A percentile compares a stretch with the other conserved stretches of the same genome.
These are phyloP conservation scores for Ceratopteris richardii DNA, from an alignment of 75 land plant species.

Conservation along the genomic window DNA sequence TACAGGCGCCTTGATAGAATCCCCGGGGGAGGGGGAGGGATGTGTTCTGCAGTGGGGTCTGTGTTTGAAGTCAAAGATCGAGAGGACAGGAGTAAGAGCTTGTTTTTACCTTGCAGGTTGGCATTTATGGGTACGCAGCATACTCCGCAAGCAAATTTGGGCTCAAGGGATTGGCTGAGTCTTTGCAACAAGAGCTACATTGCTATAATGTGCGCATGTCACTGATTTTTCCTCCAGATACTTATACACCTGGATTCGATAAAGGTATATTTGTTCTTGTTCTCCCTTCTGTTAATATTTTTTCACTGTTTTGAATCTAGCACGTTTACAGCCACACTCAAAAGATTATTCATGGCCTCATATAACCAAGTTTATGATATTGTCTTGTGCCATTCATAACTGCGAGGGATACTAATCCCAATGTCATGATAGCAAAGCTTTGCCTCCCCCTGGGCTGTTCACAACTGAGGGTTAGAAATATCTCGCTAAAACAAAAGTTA, in stretches of 20 bases:
- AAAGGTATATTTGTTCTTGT: conserved; percentile 45
- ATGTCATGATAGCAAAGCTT: no score
- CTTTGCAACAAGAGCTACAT: conserved; percentile 74
- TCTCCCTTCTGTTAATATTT: neutral
- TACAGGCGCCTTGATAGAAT: no score
- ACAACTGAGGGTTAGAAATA: no score
- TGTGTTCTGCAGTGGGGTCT: no score
- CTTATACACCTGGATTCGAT: conserved; percentile 67
- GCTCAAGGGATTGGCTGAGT: conserved; percentile 67
- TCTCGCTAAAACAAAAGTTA: neutral
- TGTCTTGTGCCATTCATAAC: neutral
- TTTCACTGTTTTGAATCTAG: no score
- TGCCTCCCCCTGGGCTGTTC: no score
- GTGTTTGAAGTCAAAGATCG: no score
- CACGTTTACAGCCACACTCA: no score
- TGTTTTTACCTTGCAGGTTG: conserved; percentile 46
- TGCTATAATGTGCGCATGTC: conserved; percentile 56
- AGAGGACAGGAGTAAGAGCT: no score
- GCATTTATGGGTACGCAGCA: conserved; percentile 79
- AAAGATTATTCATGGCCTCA: no score
- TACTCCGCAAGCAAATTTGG: conserved; percentile 82
- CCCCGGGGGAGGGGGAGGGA: no score
- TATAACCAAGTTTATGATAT: no score
- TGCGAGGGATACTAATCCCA: neutral
- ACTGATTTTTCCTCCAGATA: conserved; percentile 83